Evolutionary conservation across 371 early-diverging fungal species (phyloP).

Genomic region (Mortierella sp.): DNA sequence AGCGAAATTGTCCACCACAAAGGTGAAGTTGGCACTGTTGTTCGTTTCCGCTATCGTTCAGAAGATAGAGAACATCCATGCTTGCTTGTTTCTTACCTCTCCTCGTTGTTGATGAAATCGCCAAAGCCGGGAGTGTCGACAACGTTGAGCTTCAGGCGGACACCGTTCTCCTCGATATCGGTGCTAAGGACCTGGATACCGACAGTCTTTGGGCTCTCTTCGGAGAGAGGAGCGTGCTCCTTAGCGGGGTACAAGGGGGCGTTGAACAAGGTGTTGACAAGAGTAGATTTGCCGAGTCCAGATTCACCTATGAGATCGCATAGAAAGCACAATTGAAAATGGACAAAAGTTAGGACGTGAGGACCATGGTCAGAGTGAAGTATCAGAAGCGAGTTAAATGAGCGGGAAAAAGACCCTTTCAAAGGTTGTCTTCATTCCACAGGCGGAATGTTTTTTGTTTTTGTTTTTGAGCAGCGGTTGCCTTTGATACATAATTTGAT

Average conservation of each 20-base stretch:
- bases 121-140: slow-evolving; percentile 97
- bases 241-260: slow-evolving; percentile 91
- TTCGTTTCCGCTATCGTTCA: not conserved
- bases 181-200: slow-evolving; percentile 95
- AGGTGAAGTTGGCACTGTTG: not conserved
- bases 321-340: not conserved
- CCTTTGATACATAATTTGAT: slow-evolving; percentile 9
- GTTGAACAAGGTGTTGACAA: slow-evolving; percentile 99
- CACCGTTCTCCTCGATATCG: slow-evolving; percentile 90
- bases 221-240: slow-evolving; percentile 84
- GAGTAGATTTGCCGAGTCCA: slow-evolving; percentile 99
- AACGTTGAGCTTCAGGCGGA: slow-evolving; percentile 94
- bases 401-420: not conserved
- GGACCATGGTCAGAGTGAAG: not conserved
- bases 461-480: slow-evolving; percentile 1
- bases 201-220: slow-evolving; percentile 93
- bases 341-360: not conserved
- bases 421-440: not conserved
- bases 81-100: slow-evolving; percentile 69
- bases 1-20: not conserved
- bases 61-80: not conserved
- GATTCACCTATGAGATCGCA: slow-evolving; percentile 84
- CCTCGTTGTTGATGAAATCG: slow-evolving; percentile 96
- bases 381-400: not conserved
- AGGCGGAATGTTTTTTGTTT: slow-evolving; percentile 6